Evolutionary conservation across 2,329 filamentous ascomycete genomes (phyloP).

Genomic region (Bipolaris cookei): DNA sequence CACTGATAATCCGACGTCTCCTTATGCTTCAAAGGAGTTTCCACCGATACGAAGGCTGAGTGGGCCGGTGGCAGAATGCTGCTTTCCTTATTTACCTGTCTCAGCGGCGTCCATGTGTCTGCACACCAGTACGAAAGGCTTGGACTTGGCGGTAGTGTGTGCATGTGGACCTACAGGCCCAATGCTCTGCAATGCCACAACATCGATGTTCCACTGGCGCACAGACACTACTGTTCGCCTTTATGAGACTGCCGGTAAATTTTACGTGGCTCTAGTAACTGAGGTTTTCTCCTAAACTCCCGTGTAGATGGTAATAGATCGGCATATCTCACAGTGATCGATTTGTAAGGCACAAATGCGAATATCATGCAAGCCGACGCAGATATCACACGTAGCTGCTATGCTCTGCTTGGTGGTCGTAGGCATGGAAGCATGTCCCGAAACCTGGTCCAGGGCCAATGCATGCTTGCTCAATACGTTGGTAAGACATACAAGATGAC

Average conservation of each 20-base stretch:
- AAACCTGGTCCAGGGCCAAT: conserved; percentile 16
- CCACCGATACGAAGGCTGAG: conserved; percentile 20
- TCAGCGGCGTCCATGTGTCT: conserved; percentile 27
- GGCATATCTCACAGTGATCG: conserved; percentile 12
- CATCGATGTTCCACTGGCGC: conserved; percentile 2
- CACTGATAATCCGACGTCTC: conserved; percentile 23
- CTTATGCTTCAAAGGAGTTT: conserved; percentile 18
- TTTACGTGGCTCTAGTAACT: conserved; percentile 17
- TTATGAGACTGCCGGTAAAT: conserved; percentile 5
- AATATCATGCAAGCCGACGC: conserved; percentile 10
- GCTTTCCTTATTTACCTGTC: conserved; percentile 21
- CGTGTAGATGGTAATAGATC: conserved; percentile 17
- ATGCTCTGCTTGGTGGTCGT: conserved; percentile 14
- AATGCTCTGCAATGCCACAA: conserved; percentile 17
- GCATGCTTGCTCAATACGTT: conserved; percentile 16
- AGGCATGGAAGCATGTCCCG: conserved; percentile 17
- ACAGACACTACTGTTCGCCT: conserved; percentile 4
- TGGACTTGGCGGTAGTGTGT: conserved; percentile 15
- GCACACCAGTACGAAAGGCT: conserved; percentile 18
- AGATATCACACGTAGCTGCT: conserved; percentile 11
- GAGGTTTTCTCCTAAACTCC: conserved; percentile 15
- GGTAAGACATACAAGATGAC: conserved; percentile 13
- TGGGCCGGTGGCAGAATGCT: conserved; percentile 31
- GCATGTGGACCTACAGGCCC: conserved; percentile 15
- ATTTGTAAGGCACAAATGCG: conserved; percentile 17